Evolutionary conservation across 306 rosid genomes (phyloP).

Genomic region (Corylus americana): DNA sequence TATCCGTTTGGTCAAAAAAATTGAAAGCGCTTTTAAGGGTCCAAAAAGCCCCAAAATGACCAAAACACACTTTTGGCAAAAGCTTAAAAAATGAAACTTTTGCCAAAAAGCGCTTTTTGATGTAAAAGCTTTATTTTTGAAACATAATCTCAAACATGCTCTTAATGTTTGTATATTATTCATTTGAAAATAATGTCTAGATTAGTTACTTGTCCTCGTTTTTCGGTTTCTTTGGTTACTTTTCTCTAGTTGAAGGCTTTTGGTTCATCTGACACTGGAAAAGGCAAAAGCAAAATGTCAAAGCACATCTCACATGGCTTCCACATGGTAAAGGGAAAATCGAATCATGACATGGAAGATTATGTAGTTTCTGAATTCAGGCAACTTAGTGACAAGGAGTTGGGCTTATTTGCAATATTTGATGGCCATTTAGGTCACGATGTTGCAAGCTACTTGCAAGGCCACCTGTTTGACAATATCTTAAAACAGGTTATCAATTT

Average conservation of each 20-base stretch:
- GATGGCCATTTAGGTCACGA: slow-evolving; percentile 78
- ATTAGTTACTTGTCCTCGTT: not conserved
- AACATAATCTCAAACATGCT: no score
- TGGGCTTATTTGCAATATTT: slow-evolving; percentile 74
- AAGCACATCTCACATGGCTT: slow-evolving; percentile 54
- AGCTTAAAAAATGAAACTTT: no score
- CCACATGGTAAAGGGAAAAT: slow-evolving; percentile 67
- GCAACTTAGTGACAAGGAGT: slow-evolving; percentile 43
- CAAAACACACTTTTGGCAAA: no score
- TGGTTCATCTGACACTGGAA: slow-evolving; percentile 57
- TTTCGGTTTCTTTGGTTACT: slow-evolving; percentile 2
- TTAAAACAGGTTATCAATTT: slow-evolving; percentile 50
- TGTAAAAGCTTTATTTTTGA: no score
- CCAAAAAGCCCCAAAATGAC: no score
- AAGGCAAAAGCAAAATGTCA: slow-evolving; percentile 54
- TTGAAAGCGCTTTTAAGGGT: no score
- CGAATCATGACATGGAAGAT: slow-evolving; percentile 71
- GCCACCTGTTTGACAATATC: slow-evolving; percentile 58
- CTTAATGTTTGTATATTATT: no score
- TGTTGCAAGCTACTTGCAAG: slow-evolving; percentile 62
- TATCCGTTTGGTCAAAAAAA: no score
- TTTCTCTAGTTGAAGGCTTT: slow-evolving; percentile 38
- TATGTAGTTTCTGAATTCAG: slow-evolving; percentile 57
- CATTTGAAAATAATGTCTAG: not conserved
- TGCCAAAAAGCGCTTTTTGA: no score